Evolutionary conservation across 768 basidiomycete genomes (phyloP), one percentile per base, ranked within the genome.

Genomic region (Pholiota molesta): DNA sequence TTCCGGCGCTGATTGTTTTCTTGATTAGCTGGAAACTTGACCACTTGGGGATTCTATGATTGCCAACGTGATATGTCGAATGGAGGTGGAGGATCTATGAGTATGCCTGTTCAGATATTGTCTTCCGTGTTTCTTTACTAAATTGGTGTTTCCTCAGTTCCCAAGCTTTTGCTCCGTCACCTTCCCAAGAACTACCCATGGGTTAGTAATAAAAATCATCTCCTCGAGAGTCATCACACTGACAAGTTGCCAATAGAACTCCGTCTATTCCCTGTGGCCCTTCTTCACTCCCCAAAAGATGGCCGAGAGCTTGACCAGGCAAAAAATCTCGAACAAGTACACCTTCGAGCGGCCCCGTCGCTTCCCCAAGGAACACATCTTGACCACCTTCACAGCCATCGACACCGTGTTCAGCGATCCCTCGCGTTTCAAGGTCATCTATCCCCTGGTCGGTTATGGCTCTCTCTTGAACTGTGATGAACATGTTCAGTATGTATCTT

Each of bases 231-330:
- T 42, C 53, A 37, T 37, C 26, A 26, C 37, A 29, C 31, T 45
- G 28, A 8, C 79, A 62, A 69, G 11, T 9, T 57, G 10, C 6
- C 81, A 52, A 70, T 73, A 66, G 84, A 79, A 74, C 73, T 85
- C 82, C 13, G 72, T 78, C 16, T 88, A 90, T 67, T 83, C 79
- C 1, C 77, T 83, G 64, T 92, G 89, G 79, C 89, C 91, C 11
- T 86, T 91, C 79, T 76, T 86, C 74, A 83, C 83, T 0, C 89
- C 89, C 16, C 62, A 65, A 19, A 71, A 74, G 55, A 76, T 79
- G 77, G 69, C 75, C 59, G 65, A 75, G 8, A 75, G 71, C 26
- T 70, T 86, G 23, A 76, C 76, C 0, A 70, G 71, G 28, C 82
- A 79, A 55, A 77, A 75, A 1, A 64, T 79, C 21, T 72, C 69